Base-by-base conservation (phyloP, 352 stramenopile genomes). In the Phytophthora boehmeriae region DNA sequence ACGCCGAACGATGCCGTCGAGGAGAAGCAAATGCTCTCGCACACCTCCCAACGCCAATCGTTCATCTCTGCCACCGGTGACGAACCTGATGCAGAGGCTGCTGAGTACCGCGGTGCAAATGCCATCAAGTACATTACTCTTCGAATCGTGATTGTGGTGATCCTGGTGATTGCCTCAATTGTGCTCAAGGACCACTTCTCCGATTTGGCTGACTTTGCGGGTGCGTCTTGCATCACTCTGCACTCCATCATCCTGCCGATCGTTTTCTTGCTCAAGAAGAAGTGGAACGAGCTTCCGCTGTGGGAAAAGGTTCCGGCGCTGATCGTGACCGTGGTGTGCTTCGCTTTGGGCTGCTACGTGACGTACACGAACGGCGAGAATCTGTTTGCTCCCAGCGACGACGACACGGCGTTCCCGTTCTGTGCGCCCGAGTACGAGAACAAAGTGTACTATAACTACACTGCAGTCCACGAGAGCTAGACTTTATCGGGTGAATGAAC, bases 221-320 rank as follows among this genome's bases (percentile, higher is more conserved):
- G 71, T 17, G 67, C 71, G 1, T 76, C 71, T 42, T 63, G 65
- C 38, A 73, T 75, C 28, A 72, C 63, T 32, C 42, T 75, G 17
- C 71, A 63, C 68, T 75, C 51, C 38, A 80, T 80, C 45, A 42
- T 77, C 14, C 38, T 77, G 13, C 68, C 68, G 42, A 64, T 71
- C 38, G 42, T 68, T 25, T 76, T 69, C 46, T 63, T 66, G 35
- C 52, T 70, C 23, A 63, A 70, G 50, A 66, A 63, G 48, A 34
- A 53, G 20, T 70, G 59, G 48, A 44, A 52, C 25, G 51, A 54
- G 50, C 13, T 66, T 16, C 36, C 59, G 4, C 35, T 60, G 43
- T 66, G 35, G 32, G 59, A 66, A 27, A 60, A 61, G 50, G 22
- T 56, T n/a, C 27, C 50, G 19, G 59, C 19, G 4, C 16, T 44